A percentile compares a stretch with the other conserved stretches of the same genome.
Evolutionary conservation across 352 stramenopile genomes (phyloP).

Genomic region (Vaucheria bursata): DNA sequence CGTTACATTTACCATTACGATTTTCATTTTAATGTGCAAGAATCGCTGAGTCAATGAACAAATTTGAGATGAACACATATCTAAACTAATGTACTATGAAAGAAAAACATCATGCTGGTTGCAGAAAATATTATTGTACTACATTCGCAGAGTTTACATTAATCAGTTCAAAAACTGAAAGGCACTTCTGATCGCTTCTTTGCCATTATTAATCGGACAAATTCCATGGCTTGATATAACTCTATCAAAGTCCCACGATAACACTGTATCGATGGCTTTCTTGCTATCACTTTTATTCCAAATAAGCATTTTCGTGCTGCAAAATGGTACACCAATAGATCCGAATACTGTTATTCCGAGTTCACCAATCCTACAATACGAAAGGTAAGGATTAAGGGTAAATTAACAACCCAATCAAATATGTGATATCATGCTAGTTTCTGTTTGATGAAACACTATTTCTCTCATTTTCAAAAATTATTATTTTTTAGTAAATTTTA

Average conservation of each 20-base stretch:
- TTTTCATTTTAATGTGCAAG: too few species aligned
- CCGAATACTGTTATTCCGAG: too few species aligned
- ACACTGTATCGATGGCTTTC: conserved; percentile 15
- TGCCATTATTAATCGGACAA: conserved; percentile 31
- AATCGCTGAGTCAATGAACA: too few species aligned
- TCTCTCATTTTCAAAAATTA: too few species aligned
- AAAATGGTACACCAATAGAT: conserved; percentile 15
- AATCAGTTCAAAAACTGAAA: conserved; percentile 39
- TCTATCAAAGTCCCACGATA: conserved; percentile 41
- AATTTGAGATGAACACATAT: too few species aligned
- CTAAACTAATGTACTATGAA: too few species aligned
- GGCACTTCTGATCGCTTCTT: conserved; percentile 21
- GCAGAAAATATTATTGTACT: too few species aligned
- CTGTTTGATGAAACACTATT: too few species aligned
- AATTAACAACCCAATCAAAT: background rate
- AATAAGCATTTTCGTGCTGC: conserved; percentile 24
- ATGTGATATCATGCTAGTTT: background rate
- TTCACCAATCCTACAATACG: background rate
- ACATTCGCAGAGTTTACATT: too few species aligned
- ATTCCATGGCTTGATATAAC: conserved; percentile 26
- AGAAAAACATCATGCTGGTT: too few species aligned
- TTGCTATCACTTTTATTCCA: conserved; percentile 28
- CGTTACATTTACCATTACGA: too few species aligned
- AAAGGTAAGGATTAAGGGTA: background rate
- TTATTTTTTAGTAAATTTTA: too few species aligned